Conservation (phyloP, 2,329 filamentous ascomycete genomes). For the Apiospora saccharicola region DNA sequence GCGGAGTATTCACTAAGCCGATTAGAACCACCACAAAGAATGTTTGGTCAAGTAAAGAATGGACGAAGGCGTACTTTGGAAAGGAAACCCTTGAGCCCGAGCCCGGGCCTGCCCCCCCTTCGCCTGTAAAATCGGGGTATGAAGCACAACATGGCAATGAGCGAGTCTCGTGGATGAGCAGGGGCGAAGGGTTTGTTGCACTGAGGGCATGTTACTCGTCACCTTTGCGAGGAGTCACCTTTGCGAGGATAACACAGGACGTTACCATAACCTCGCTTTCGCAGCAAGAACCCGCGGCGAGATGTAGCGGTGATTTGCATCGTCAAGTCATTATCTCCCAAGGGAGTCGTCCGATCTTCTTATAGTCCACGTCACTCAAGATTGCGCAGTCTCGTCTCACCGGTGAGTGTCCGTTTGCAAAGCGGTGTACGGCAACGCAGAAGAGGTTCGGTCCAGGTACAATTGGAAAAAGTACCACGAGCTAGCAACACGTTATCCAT, state of each 20-base stretch:
- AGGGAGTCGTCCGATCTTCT: slow-evolving; percentile 7
- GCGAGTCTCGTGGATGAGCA: neutral
- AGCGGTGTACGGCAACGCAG: neutral
- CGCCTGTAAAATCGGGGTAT: neutral
- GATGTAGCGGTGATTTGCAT: neutral
- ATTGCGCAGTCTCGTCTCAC: slow-evolving; percentile 20
- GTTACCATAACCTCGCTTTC: neutral
- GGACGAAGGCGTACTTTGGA: neutral
- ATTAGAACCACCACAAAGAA: neutral
- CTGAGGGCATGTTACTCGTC: neutral
- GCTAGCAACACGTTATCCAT: neutral
- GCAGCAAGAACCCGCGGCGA: neutral
- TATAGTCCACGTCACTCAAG: neutral
- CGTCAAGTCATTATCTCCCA: neutral
- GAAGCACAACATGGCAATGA: neutral
- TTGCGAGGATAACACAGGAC: neutral
- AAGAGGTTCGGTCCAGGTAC: slow-evolving; percentile 9
- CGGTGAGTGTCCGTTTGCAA: slow-evolving; percentile 9
- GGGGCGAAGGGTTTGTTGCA: neutral
- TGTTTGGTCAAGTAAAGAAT: neutral
- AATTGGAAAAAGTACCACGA: neutral
- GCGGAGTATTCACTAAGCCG: neutral
- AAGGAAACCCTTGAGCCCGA: neutral
- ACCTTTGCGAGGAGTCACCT: neutral
- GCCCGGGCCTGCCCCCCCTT: neutral